Base-by-base conservation (phyloP, 306 rosid genomes). In the Casuarina glauca region DNA sequence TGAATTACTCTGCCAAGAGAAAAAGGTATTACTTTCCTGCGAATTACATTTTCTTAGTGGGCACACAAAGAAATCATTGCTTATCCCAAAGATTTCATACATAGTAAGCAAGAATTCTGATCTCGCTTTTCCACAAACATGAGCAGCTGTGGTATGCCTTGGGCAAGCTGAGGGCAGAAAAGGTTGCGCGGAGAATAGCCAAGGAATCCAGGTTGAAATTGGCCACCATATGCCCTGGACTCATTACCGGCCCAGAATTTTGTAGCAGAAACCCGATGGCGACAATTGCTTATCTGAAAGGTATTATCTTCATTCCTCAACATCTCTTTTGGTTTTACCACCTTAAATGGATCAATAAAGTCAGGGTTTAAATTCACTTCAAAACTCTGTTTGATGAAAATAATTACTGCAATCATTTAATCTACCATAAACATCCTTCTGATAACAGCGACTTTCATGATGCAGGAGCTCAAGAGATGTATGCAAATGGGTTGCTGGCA, bases 251-350 rank as follows among this genome's bases (percentile, higher is more conserved):
- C 43, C 94, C 93, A 3, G 77, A 93, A 69, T 90, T 87, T 70
- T 81, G 72, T 42, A 62, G 41, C 0, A 85, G 78, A 61, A 93
- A 87, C 36, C 86, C 97, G 62, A 95, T 97, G 3, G 73, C 99
- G 19, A 93, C 99, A 35, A 80, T 93, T 76, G 97, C 99, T 39
- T 95, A 87, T 76, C 99, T 95, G 71, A 95, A 95, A 88, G 97
- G 97, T 95, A 83, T 45, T 62, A 39, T 55, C 58, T 17, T 44
- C 9, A 26, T 1, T 57, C 45, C 69, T 39, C 52, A 46, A 44
- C 48, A 20, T 20, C 26, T 20, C 26, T 20, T 20, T 20, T 20
- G 26, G 26, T 20, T 20, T 20, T 20, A 20, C 26, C 26, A 20
- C 26, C 26, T 20, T 20, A 20, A 20, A 20, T 20, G 26, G 26